Conservation (phyloP, 2,329 filamentous ascomycete species). For the Fusarium tupiense region DNA sequence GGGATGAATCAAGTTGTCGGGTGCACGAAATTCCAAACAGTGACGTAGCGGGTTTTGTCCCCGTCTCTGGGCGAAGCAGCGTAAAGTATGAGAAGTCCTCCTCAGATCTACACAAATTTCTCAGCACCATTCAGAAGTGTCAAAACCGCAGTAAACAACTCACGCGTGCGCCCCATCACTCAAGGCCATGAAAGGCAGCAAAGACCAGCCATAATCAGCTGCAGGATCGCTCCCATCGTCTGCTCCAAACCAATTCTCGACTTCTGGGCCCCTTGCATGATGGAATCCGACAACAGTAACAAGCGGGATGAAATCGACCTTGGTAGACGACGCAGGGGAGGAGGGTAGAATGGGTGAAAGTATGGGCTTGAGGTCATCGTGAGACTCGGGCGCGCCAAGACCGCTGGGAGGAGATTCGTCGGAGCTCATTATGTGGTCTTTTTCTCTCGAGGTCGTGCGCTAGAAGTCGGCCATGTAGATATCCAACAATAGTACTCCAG, state of each 20-base stretch:
- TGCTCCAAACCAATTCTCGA: slow-evolving; percentile 89
- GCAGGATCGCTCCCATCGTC: slow-evolving; percentile 81
- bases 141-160: slow-evolving; percentile 48
- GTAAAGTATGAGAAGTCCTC: slow-evolving; percentile 99
- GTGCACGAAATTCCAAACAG: slow-evolving; percentile 97
- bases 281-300: slow-evolving; percentile 87
- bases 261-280: slow-evolving; percentile 88
- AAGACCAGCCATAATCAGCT: slow-evolving; percentile 84
- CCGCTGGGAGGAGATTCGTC: slow-evolving; percentile 39
- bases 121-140: slow-evolving; percentile 22
- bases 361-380: slow-evolving; percentile 43
- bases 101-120: slow-evolving; percentile 69
- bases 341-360: slow-evolving; percentile 47
- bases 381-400: slow-evolving; percentile 36
- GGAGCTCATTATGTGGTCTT: slow-evolving; percentile 41
- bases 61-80: slow-evolving; percentile 72
- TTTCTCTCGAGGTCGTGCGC: background rate
- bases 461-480: slow-evolving; percentile 38
- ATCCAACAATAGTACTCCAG: background rate
- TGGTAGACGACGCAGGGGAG: slow-evolving; percentile 45
- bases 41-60: slow-evolving; percentile 72
- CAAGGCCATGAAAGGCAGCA: slow-evolving; percentile 96
- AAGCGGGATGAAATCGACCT: slow-evolving; percentile 68
- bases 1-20: slow-evolving; percentile 83
- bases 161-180: slow-evolving; percentile 95